Evolutionary conservation across 2,329 filamentous ascomycete genomes (phyloP).

Genomic region (Pyrenophora tritici-repentis): DNA sequence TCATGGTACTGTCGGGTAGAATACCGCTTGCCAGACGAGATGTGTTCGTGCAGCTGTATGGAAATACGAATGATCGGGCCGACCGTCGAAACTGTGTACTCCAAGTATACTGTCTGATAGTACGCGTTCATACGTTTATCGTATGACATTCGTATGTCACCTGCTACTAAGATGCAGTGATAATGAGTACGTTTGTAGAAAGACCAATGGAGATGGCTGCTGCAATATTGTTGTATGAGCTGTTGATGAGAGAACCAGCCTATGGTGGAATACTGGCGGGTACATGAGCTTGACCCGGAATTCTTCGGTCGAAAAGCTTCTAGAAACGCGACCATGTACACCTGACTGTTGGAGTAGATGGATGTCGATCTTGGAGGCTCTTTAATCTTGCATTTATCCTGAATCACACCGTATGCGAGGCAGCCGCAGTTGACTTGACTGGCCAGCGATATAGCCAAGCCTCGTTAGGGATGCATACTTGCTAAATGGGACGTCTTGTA

Average conservation of each 20-base stretch:
- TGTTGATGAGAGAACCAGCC: constrained; percentile 5
- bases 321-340: constrained; percentile 27
- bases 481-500: constrained; percentile 2
- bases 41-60: neutral
- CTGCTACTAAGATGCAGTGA: neutral
- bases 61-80: neutral
- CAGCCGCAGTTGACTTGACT: constrained; percentile 10
- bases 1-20: too few relatives aligned
- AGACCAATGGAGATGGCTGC: neutral
- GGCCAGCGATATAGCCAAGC: constrained; percentile 10
- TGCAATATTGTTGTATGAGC: constrained; percentile 12
- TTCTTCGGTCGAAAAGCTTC: constrained; percentile 20
- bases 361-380: constrained; percentile 29
- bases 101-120: neutral
- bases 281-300: constrained; percentile 20
- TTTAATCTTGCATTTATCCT: constrained; percentile 31
- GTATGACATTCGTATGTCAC: neutral
- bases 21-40: too few relatives aligned
- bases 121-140: neutral
- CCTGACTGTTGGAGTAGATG: constrained; percentile 31
- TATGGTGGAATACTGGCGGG: constrained; percentile 15
- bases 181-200: constrained; percentile 7
- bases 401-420: constrained; percentile 19
- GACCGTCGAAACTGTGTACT: neutral
- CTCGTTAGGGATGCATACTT: constrained; percentile 12